Percentiles rank a stretch among this genome's conserved stretches.
Evolutionary conservation across 805 yeast genomes (phyloP).

Genomic region (Candida nonsorbophila): DNA sequence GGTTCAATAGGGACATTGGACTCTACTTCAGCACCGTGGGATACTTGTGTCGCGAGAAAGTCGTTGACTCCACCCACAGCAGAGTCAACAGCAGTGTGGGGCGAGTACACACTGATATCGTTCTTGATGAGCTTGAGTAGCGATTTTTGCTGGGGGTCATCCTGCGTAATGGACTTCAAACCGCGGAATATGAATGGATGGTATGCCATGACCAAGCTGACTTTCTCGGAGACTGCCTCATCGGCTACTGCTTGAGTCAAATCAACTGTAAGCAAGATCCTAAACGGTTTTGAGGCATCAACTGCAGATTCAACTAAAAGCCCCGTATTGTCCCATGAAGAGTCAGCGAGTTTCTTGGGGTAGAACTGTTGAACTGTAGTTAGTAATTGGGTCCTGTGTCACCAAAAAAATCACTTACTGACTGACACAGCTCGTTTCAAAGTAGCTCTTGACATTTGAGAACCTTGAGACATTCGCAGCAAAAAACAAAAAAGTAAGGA

Average conservation of each 20-base stretch:
- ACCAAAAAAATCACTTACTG: slow-evolving; percentile 22
- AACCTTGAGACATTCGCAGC: too few relatives aligned
- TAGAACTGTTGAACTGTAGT: slow-evolving; percentile 63
- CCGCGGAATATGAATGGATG: slow-evolving; percentile 92
- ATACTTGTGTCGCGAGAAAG: slow-evolving; percentile 69
- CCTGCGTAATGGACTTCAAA: slow-evolving; percentile 59
- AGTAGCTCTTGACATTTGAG: slow-evolving; percentile 43
- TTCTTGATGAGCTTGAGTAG: slow-evolving; percentile 65
- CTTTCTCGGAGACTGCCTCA: slow-evolving; percentile 62
- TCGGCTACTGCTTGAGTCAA: slow-evolving; percentile 77
- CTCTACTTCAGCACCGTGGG: slow-evolving; percentile 18
- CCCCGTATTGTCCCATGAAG: slow-evolving; percentile 95
- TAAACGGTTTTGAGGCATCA: slow-evolving; percentile 2
- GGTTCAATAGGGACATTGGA: slow-evolving; percentile 39
- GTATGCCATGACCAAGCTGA: slow-evolving; percentile 72
- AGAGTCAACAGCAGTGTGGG: slow-evolving; percentile 96
- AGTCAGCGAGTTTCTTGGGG: slow-evolving; percentile 78
- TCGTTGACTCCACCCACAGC: slow-evolving; percentile 92
- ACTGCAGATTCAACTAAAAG: slow-evolving; percentile 62
- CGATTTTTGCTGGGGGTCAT: slow-evolving; percentile 78
- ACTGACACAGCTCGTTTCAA: slow-evolving; percentile 35
- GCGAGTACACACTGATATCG: slow-evolving; percentile 86
- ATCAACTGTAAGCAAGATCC: slow-evolving; percentile 73
- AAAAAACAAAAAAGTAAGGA: slow-evolving; percentile 2
- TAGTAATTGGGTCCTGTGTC: slow-evolving; percentile 11